Evolutionary conservation across 495 filamentous ascomycete species (phyloP).

Genomic region (Lophium mytilinum): DNA sequence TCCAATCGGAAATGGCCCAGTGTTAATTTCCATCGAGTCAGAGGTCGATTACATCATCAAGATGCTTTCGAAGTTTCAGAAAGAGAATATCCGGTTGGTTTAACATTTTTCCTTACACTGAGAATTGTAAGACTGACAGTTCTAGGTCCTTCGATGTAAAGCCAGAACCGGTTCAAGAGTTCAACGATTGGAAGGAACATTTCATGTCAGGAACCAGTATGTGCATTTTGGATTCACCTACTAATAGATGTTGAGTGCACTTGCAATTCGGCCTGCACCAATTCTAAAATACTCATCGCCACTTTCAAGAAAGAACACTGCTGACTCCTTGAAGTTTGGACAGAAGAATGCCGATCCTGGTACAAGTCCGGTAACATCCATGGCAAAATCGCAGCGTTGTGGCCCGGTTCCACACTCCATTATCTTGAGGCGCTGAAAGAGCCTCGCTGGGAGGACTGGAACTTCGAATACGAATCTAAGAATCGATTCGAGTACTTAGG

Average conservation of each 20-base stretch:
- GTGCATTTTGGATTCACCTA: neutral
- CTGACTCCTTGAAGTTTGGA: slow-evolving; percentile 28
- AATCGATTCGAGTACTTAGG: slow-evolving; percentile 19
- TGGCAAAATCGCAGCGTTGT: slow-evolving; percentile 7
- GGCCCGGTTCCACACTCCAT: slow-evolving; percentile 3
- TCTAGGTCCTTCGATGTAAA: slow-evolving; percentile 21
- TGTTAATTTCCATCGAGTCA: slow-evolving; percentile 22
- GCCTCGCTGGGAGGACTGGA: slow-evolving; percentile 15
- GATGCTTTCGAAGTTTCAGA: slow-evolving; percentile 36
- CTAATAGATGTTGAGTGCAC: neutral
- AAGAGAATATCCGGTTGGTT: slow-evolving; percentile 7
- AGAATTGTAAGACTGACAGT: neutral
- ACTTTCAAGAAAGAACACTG: neutral
- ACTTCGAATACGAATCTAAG: slow-evolving; percentile 6
- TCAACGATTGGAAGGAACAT: slow-evolving; percentile 37
- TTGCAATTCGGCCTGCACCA: too few relatives aligned
- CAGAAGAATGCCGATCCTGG: slow-evolving; percentile 40
- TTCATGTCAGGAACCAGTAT: slow-evolving; percentile 34
- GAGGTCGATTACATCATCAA: slow-evolving; percentile 42
- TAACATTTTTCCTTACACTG: neutral
- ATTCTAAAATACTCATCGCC: too few relatives aligned
- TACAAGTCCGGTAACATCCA: slow-evolving; percentile 34
- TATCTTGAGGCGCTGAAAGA: slow-evolving; percentile 16
- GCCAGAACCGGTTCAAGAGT: slow-evolving; percentile 34
- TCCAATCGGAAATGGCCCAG: slow-evolving; percentile 31